A percentile compares a stretch with the other conserved stretches of the same genome.
These are phyloP conservation scores for Prototheca cutis DNA, from an alignment of 163 green algal genomes.

Conservation along the genomic window DNA sequence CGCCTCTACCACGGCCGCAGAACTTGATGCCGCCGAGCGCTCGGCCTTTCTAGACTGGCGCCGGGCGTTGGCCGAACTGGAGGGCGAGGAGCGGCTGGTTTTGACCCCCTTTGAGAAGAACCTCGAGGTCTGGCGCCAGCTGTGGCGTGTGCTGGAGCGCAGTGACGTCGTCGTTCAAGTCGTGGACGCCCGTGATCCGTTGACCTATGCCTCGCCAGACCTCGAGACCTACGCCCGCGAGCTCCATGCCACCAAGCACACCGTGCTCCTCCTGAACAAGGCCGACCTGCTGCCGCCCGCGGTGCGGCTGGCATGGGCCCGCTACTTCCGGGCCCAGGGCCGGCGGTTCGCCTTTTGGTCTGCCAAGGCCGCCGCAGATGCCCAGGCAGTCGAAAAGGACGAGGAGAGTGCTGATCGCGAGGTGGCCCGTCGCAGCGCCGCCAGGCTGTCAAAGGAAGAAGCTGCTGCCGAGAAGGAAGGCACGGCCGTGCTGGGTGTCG, in stretches of 20 bases:
- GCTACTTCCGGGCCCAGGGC: slow-evolving; percentile 63
- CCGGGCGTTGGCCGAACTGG: slow-evolving; percentile 63
- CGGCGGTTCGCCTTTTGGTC: slow-evolving; percentile 81
- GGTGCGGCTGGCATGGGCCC: slow-evolving; percentile 46
- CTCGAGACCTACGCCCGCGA: slow-evolving; percentile 62
- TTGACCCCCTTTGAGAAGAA: slow-evolving; percentile 99
- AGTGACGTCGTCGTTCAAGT: slow-evolving; percentile 91
- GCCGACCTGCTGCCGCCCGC: slow-evolving; percentile 78
- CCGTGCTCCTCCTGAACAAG: slow-evolving; percentile 87
- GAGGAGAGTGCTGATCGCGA: no score
- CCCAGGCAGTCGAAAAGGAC: slow-evolving; percentile 3
- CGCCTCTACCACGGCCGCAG: slow-evolving; percentile 43
- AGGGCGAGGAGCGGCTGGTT: slow-evolving; percentile 75
- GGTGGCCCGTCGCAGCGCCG: no score
- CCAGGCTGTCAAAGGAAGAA: no score
- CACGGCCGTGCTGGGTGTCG: slow-evolving; percentile 46
- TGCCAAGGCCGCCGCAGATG: slow-evolving; percentile 52
- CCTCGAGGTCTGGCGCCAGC: slow-evolving; percentile 94
- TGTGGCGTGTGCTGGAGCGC: slow-evolving; percentile 95
- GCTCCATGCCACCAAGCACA: slow-evolving; percentile 46
- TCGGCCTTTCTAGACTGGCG: slow-evolving; percentile 81
- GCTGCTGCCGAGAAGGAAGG: slow-evolving; percentile 23
- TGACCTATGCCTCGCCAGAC: slow-evolving; percentile 81
- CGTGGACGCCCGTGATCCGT: slow-evolving; percentile 85
- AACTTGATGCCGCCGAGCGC: slow-evolving; percentile 70